Evolutionary conservation across 495 filamentous ascomycete genomes (phyloP).

Genomic region (Penicillium odoratum): DNA sequence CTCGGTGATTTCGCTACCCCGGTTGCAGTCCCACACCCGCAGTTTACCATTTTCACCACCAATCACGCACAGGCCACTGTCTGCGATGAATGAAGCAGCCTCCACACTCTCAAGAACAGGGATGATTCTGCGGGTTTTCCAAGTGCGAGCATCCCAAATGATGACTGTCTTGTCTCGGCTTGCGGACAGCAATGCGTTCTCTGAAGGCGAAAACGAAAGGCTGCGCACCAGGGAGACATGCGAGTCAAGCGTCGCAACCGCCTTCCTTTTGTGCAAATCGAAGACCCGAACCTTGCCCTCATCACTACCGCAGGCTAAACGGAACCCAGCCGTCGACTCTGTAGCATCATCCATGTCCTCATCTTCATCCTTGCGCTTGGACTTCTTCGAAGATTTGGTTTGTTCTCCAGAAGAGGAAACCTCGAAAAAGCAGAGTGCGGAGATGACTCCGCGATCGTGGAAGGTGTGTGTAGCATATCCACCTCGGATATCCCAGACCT

Average conservation of each 20-base stretch:
- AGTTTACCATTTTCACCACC: constrained; percentile 83
- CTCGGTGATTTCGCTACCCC: constrained; percentile 73
- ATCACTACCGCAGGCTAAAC: constrained; percentile 86
- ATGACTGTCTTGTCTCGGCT: constrained; percentile 92
- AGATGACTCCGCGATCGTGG: constrained; percentile 86
- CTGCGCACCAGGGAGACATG: constrained; percentile 90
- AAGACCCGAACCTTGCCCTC: constrained; percentile 90
- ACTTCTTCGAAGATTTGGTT: constrained; percentile 39
- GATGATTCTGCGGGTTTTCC: constrained; percentile 81
- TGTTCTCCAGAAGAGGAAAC: constrained; percentile 36
- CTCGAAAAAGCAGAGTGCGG: constrained; percentile 90
- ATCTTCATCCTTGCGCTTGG: constrained; percentile 36
- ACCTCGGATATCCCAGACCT: constrained; percentile 92
- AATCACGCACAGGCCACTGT: constrained; percentile 70
- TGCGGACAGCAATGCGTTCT: constrained; percentile 80
- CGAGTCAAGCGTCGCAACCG: constrained; percentile 76
- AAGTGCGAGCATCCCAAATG: constrained; percentile 80
- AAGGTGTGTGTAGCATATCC: constrained; percentile 95
- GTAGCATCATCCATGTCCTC: constrained; percentile 44
- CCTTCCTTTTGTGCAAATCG: constrained; percentile 81
- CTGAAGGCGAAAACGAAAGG: constrained; percentile 72
- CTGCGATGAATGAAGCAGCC: constrained; percentile 72
- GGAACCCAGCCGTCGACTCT: constrained; percentile 57
- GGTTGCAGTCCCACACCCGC: constrained; percentile 76
- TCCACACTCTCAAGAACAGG: constrained; percentile 86